These are phyloP conservation scores for Ormosia semicastrata DNA, from an alignment of 306 rosid genomes.

Conservation along the genomic window DNA sequence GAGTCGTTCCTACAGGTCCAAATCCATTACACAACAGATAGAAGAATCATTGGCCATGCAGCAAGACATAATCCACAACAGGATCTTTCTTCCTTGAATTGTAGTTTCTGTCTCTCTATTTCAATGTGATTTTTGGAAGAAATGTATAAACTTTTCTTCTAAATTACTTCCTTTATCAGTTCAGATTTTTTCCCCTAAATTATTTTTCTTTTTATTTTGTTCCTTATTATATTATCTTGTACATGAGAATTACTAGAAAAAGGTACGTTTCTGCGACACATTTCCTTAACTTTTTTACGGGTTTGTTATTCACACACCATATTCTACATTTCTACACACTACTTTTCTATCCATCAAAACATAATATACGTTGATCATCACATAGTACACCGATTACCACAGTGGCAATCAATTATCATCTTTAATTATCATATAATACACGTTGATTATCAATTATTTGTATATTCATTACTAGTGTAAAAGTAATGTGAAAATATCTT, in stretches of 20 bases:
- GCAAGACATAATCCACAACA: neutral
- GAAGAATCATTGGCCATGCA: neutral
- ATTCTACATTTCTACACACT: too few species aligned
- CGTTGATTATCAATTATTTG: too few species aligned
- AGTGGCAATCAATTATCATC: too few species aligned
- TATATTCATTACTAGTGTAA: too few species aligned
- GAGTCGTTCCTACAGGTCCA: constrained; percentile 81
- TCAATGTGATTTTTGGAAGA: constrained; percentile 15
- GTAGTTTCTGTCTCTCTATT: neutral
- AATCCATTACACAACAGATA: constrained; percentile 75
- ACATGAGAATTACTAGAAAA: neutral
- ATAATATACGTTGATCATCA: too few species aligned
- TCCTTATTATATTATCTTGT: constrained; percentile 3
- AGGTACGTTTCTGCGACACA: neutral
- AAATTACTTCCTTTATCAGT: neutral
- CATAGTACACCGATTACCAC: too few species aligned
- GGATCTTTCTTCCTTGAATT: neutral
- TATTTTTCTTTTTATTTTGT: neutral
- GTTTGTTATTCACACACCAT: too few species aligned
- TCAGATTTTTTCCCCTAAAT: neutral
- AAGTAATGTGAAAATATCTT: too few species aligned
- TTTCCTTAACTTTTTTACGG: neutral
- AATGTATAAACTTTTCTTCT: neutral
- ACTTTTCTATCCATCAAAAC: too few species aligned
- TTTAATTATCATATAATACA: too few species aligned